Evolutionary conservation across 106 monocot species (phyloP), one percentile per base, ranked within the genome.

Genomic region (Hemerocallis citrina): DNA sequence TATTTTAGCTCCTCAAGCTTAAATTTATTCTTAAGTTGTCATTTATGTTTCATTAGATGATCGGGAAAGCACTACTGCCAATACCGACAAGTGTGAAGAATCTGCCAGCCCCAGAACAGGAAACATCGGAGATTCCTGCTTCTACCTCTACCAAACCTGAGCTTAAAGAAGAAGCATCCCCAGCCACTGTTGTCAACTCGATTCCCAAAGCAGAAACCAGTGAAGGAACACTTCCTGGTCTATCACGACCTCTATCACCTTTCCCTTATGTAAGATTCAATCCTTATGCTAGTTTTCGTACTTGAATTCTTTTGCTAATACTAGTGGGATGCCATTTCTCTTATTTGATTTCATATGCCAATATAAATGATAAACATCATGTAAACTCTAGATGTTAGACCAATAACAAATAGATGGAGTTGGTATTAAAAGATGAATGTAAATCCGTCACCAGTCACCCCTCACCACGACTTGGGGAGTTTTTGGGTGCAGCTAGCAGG

Each of bases 51-150:
- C 41, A 41, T 60, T 55, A 86, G 85, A 73, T 63, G 68, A 86
- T 86, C 61, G 85, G 80, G 1, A 86, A 81, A 62, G 70, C 75
- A 43, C 63, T 86, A 60, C 77, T 78, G 40, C 85, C 85, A 42
- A 34, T 24, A 35, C 27, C 74, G 40, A 59, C 10, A 21, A 65
- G 25, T 24, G 30, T 39, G 11, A 65, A 58, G 51, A 72, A 56
- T 32, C 55, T 81, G 29, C 71, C 85, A 39, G 55, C 75, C 61
- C 72, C 72, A 25, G 47, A 56, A 35, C 74, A 79, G 39, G 52
- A 25, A 45, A 57, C 7, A 3, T 21, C 50, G 63, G 72, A 64
- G 16, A 19, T 63, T 27, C 37, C 59, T 21, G 8, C 51, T 34
- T 7, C 52, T 48, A 30, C 61, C 29, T 12, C 27, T 51, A 29